Evolutionary conservation across 352 stramenopile genomes (phyloP).

Genomic region (Chrysophaeum taylorii): DNA sequence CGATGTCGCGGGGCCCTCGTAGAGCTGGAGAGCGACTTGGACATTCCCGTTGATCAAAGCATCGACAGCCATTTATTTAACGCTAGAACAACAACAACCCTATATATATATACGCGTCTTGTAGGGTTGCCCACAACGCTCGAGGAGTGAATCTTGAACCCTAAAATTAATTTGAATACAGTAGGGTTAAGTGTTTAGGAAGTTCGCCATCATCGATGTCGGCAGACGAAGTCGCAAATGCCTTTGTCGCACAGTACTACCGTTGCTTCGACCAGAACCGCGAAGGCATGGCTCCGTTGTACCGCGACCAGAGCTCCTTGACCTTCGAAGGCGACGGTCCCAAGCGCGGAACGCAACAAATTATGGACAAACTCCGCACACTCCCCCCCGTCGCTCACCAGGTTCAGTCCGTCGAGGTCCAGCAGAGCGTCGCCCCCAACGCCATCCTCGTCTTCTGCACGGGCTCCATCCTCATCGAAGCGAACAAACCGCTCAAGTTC

Average conservation of each 20-base stretch:
- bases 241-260: slow-evolving; percentile 74
- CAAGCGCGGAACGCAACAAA: slow-evolving; percentile 57
- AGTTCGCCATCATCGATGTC: too few species aligned
- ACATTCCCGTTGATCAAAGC: too few species aligned
- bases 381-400: slow-evolving; percentile 53
- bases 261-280: slow-evolving; percentile 66
- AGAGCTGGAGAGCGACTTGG: too few species aligned
- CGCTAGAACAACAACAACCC: too few species aligned
- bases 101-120: too few species aligned
- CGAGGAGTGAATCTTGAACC: too few species aligned
- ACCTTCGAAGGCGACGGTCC: slow-evolving; percentile 59
- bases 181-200: too few species aligned
- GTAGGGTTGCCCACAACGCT: too few species aligned
- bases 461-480: slow-evolving; percentile 78
- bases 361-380: slow-evolving; percentile 70
- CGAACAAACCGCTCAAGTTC: slow-evolving; percentile 85
- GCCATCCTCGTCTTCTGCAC: slow-evolving; percentile 90
- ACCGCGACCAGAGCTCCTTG: slow-evolving; percentile 61
- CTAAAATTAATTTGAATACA: too few species aligned
- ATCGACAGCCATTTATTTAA: too few species aligned
- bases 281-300: slow-evolving; percentile 54
- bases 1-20: too few species aligned
- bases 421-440: slow-evolving; percentile 71
- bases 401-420: slow-evolving; percentile 76
- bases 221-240: slow-evolving; percentile 62